phyloP scores from a whole-genome alignment of 805 yeast species.

The Pachysolen tannophilus region DNA sequence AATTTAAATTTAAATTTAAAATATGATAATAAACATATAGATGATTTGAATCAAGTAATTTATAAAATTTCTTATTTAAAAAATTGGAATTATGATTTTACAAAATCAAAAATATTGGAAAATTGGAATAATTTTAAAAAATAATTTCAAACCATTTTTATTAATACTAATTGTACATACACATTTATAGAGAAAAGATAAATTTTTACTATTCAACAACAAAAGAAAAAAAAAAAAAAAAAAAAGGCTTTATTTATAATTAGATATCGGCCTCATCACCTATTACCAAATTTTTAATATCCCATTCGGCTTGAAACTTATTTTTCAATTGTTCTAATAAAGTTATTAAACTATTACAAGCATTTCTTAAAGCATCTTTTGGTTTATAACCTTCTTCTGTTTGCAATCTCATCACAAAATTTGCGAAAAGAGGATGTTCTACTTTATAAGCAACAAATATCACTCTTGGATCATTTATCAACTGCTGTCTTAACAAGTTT shows the following conservation, averaged over 20 bases:
- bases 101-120: no score
- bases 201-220: no score
- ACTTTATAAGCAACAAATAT: conserved; percentile 95
- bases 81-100: no score
- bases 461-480: conserved; percentile 81
- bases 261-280: conserved; percentile 43
- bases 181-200: no score
- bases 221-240: conserved; percentile 2
- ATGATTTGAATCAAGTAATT: no score
- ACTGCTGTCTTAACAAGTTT: conserved; percentile 78
- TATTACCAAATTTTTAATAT: conserved; percentile 64
- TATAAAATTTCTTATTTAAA: no score
- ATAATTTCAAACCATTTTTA: no score
- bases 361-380: conserved; percentile 80
- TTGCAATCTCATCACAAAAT: conserved; percentile 88
- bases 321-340: conserved; percentile 69
- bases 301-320: conserved; percentile 89
- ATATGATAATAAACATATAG: no score
- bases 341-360: conserved; percentile 75
- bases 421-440: conserved; percentile 96
- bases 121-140: no score
- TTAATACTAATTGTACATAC: no score
- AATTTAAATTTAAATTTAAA: no score
- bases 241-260: conserved; percentile 1
- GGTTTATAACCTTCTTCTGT: conserved; percentile 95